Base-by-base conservation (phyloP, 495 filamentous ascomycete genomes). In the Xylaria grammica region DNA sequence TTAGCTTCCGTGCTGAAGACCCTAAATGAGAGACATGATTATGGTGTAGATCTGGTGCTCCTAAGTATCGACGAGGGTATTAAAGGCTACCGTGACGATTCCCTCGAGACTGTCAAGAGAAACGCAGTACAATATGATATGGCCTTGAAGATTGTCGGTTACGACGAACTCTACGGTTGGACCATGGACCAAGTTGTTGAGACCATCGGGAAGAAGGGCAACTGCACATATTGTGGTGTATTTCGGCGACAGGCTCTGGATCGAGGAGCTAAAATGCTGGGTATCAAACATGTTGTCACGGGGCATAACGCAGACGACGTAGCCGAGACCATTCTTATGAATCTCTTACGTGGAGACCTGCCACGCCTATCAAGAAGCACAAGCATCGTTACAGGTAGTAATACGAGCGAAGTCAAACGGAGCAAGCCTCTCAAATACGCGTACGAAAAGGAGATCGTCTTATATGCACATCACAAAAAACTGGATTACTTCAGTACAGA, bases 271-370 rank as follows among this genome's bases (percentile, higher is more conserved):
- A 91, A 91, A 68, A 87, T 87, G 67, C 78, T 99, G 65, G 91
- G 89, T 0, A 96, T 99, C 70, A 87, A 87, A 64, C 95, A 99
- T 77, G 96, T 98, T 6, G 94, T 98, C 17, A 99, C 95, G 8
- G 95, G 95, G 1, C 95, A 99, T 75, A 99, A 99, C 74, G 95
- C 96, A 10, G 95, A 99, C 65, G 95, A 99, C 77, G 89, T 97
- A 24, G 95, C 95, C n/a, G 95, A 99, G 82, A 98, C 95, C 11
- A 91, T 98, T 32, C 82, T 99, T 74, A 99, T 99, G 95, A 99
- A 99, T 72, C 76, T 99, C 45, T 82, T 99, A 9, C 85, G 95
- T 29, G 95, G 93, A 20, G 95, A 99, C 79, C 74, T 98, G 44
- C 89, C 95, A 0, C 87, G 95, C 29, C 81, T 99, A 26, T 90